These are phyloP conservation scores for Fusarium mangiferae DNA, from an alignment of 2,329 filamentous ascomycete species.

Conservation along the genomic window DNA sequence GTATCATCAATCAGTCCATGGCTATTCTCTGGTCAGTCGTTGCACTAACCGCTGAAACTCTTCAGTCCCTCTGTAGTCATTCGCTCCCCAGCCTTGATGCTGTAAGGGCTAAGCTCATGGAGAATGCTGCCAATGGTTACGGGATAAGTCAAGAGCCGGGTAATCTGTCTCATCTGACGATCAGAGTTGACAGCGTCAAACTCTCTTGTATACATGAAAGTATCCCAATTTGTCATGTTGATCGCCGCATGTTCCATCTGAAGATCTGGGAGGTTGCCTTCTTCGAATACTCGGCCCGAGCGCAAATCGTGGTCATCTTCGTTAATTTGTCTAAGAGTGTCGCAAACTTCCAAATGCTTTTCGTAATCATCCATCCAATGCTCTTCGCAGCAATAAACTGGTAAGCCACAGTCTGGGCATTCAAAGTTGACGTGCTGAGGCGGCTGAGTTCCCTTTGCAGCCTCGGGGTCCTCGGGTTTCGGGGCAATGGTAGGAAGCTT, in stretches of 20 bases:
- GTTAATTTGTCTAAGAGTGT: constrained; percentile 90
- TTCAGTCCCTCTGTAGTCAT: constrained; percentile 90
- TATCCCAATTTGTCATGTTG: constrained; percentile 99
- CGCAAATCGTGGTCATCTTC: constrained; percentile 97
- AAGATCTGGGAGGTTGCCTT: constrained; percentile 89
- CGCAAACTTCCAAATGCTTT: constrained; percentile 89
- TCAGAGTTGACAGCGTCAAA: constrained; percentile 93
- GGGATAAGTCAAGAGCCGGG: constrained; percentile 91
- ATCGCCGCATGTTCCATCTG: constrained; percentile 93
- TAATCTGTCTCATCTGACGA: constrained; percentile 90
- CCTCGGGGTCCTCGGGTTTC: constrained; percentile 70
- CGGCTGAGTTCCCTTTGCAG: constrained; percentile 64
- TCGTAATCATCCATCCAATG: constrained; percentile 98
- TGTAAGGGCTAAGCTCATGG: constrained; percentile 95
- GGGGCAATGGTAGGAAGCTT: constrained; percentile 72
- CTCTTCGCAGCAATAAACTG: constrained; percentile 91
- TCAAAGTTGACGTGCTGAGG: constrained; percentile 91
- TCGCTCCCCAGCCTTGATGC: constrained; percentile 76
- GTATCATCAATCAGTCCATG: constrained; percentile 4
- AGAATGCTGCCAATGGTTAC: constrained; percentile 90
- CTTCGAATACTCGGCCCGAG: constrained; percentile 90
- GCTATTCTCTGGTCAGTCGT: not conserved
- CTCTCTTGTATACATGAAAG: constrained; percentile 90
- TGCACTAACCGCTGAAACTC: constrained; percentile 83
- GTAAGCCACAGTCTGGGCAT: constrained; percentile 94